A percentile compares a stretch with the other conserved stretches of the same genome.
Conservation (phyloP, 2,329 filamentous ascomycete species). For the Lojkania enalia region DNA sequence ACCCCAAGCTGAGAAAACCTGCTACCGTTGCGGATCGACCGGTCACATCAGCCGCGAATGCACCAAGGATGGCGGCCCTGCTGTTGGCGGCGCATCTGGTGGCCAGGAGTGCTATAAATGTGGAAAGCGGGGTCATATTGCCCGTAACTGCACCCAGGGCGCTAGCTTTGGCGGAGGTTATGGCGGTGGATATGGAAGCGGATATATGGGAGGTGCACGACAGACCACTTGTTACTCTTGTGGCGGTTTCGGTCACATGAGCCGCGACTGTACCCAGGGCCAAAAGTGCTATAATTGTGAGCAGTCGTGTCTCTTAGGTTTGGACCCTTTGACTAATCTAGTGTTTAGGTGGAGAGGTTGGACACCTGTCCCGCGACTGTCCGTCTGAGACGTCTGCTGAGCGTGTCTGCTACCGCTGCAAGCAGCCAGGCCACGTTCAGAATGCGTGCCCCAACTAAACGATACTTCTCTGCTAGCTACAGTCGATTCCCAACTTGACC, state of each 20-base stretch:
- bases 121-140: slow-evolving; percentile 94
- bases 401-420: slow-evolving; percentile 98
- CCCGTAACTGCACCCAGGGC: slow-evolving; percentile 80
- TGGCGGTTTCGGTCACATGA: slow-evolving; percentile 96
- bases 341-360: slow-evolving; percentile 71
- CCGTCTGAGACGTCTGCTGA: slow-evolving; percentile 86
- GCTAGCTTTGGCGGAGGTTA: slow-evolving; percentile 53
- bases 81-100: slow-evolving; percentile 48
- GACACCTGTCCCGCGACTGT: slow-evolving; percentile 95
- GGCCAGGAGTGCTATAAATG: slow-evolving; percentile 92
- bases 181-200: slow-evolving; percentile 48
- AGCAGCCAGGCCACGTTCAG: slow-evolving; percentile 87
- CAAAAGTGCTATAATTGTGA: slow-evolving; percentile 99
- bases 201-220: slow-evolving; percentile 53
- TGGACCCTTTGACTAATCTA: slow-evolving; percentile 8
- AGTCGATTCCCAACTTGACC: no score
- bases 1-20: slow-evolving; percentile 80
- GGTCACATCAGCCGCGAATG: slow-evolving; percentile 94
- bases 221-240: slow-evolving; percentile 89
- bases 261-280: slow-evolving; percentile 96
- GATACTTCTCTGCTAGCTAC: no score
- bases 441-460: slow-evolving; percentile 84
- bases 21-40: slow-evolving; percentile 74
- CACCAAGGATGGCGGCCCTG: slow-evolving; percentile 56
- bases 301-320: slow-evolving; percentile 26